Conservation (phyloP, 2,329 filamentous ascomycete genomes). For the Fusarium veterinarium region DNA sequence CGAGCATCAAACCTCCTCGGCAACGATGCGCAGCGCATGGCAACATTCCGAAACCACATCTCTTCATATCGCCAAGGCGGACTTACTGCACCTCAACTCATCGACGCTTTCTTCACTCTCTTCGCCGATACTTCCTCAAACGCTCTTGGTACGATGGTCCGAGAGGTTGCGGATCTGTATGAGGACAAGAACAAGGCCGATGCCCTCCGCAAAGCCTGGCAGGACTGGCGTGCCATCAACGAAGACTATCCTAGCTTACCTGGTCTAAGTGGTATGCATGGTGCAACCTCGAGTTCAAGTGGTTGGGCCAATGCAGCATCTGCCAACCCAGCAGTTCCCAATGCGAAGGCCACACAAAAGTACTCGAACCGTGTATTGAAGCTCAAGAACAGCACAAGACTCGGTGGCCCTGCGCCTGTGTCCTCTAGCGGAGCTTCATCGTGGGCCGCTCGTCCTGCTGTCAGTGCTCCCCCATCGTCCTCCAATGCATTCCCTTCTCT, state of each 20-base stretch:
- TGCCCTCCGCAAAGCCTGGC: slow-evolving; percentile 84
- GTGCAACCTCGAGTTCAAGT: slow-evolving; percentile 65
- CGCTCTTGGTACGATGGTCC: slow-evolving; percentile 87
- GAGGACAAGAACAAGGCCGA: slow-evolving; percentile 83
- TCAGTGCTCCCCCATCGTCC: slow-evolving; percentile 32
- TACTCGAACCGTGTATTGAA: slow-evolving; percentile 67
- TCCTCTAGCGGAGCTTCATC: slow-evolving; percentile 34
- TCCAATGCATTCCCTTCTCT: slow-evolving; percentile 59
- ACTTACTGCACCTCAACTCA: slow-evolving; percentile 79
- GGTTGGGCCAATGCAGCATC: slow-evolving; percentile 71
- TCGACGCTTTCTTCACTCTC: slow-evolving; percentile 88
- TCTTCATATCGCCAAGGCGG: slow-evolving; percentile 79
- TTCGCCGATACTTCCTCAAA: slow-evolving; percentile 82
- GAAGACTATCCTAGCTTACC: slow-evolving; percentile 94
- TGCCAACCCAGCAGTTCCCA: slow-evolving; percentile 63
- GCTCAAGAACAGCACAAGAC: slow-evolving; percentile 68
- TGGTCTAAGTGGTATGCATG: slow-evolving; percentile 75
- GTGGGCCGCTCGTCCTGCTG: slow-evolving; percentile 36
- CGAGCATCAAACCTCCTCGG: slow-evolving; percentile 84
- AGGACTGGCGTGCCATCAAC: slow-evolving; percentile 94
- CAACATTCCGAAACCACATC: slow-evolving; percentile 81
- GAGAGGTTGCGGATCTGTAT: slow-evolving; percentile 92
- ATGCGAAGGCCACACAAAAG: slow-evolving; percentile 57
- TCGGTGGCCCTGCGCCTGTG: slow-evolving; percentile 51
- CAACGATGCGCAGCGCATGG: slow-evolving; percentile 79